Percentiles rank a stretch among this genome's conserved stretches.
phyloP scores from a whole-genome alignment of 106 monocot species.

The Dendrobium nobile region DNA sequence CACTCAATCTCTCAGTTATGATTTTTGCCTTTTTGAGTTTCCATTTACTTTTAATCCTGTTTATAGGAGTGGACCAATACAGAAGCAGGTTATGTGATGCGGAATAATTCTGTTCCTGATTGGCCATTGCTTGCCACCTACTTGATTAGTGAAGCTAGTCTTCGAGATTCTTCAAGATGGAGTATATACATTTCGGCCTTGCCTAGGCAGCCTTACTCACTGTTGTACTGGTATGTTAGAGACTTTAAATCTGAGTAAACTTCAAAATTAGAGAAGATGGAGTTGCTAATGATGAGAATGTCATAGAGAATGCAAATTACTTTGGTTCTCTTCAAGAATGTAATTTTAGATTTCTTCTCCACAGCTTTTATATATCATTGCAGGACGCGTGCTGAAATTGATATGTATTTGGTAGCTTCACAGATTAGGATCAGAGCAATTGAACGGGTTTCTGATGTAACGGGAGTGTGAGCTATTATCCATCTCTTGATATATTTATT shows the following conservation, averaged over 20 bases:
- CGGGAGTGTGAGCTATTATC: conserved; percentile 56
- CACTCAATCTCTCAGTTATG: too few species aligned
- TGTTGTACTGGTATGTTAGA: conserved; percentile 73
- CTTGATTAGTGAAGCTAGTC: conserved; percentile 92
- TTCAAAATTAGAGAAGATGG: not conserved
- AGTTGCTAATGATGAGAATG: not conserved
- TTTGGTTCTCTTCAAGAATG: conserved; percentile 12
- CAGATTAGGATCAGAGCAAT: conserved; percentile 83
- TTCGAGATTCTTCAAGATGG: conserved; percentile 69
- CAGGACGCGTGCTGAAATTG: conserved; percentile 85
- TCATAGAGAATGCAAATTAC: not conserved
- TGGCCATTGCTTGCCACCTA: conserved; percentile 89
- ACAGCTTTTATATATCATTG: conserved; percentile 62
- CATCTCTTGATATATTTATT: not conserved
- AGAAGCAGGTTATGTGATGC: conserved; percentile 62
- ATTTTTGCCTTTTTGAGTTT: not conserved
- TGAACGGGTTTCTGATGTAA: conserved; percentile 79
- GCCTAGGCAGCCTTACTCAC: conserved; percentile 92
- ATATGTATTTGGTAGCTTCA: conserved; percentile 81
- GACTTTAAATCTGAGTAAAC: not conserved
- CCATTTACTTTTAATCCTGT: not conserved
- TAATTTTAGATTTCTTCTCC: conserved; percentile 59
- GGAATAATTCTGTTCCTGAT: conserved; percentile 72
- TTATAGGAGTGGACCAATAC: conserved; percentile 66
- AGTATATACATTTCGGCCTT: conserved; percentile 84